These are phyloP conservation scores for Lasiosphaeriaceae sp. DNA, from an alignment of 495 filamentous ascomycete genomes.

Conservation along the genomic window DNA sequence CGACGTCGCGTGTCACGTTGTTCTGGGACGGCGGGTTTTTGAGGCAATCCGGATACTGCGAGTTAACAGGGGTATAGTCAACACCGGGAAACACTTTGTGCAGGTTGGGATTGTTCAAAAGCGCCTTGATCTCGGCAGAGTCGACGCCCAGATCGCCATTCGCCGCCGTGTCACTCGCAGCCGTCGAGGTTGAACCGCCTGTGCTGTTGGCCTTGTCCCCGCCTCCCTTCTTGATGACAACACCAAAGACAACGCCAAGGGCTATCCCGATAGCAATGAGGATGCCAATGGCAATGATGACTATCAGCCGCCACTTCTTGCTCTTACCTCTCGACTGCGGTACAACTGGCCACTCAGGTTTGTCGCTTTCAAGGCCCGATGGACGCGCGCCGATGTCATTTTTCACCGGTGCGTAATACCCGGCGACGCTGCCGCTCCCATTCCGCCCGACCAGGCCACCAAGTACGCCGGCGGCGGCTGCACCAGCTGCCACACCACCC, in stretches of 20 bases:
- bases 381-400: constrained; percentile 23
- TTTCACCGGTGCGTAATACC: constrained; percentile 38
- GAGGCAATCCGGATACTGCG: constrained; percentile 85
- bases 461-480: constrained; percentile 52
- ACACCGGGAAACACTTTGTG: constrained; percentile 97
- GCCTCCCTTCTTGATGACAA: constrained; percentile 47
- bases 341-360: constrained; percentile 55
- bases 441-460: constrained; percentile 43
- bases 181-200: constrained; percentile 16
- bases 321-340: constrained; percentile 49
- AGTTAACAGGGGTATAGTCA: constrained; percentile 90
- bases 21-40: constrained; percentile 79
- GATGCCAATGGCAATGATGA: constrained; percentile 58
- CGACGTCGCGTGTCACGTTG: constrained; percentile 89
- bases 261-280: constrained; percentile 66
- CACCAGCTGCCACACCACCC: constrained; percentile 41
- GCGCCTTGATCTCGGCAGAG: constrained; percentile 72
- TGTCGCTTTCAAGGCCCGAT: constrained; percentile 33
- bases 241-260: constrained; percentile 78
- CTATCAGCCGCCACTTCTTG: constrained; percentile 63
- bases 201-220: constrained; percentile 5
- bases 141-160: constrained; percentile 71
- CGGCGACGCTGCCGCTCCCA: constrained; percentile 30
- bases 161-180: constrained; percentile 40
- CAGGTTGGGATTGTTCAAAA: constrained; percentile 75